A percentile compares a stretch with the other conserved stretches of the same genome.
Conservation (phyloP, 257 asterid species). For the Forsythia viridissima region DNA sequence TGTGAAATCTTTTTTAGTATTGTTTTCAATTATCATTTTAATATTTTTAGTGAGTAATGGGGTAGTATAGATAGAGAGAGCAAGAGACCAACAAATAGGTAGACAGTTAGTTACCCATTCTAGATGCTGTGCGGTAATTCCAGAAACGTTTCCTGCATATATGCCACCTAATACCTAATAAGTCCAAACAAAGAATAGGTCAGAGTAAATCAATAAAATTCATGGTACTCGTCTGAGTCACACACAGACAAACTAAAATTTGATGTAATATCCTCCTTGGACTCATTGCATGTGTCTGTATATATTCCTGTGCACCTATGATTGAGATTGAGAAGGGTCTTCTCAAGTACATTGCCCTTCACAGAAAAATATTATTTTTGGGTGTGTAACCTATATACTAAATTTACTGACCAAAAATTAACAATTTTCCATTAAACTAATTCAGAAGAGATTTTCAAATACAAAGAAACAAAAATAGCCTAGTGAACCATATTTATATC, state of each 20-base stretch:
- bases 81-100: background rate
- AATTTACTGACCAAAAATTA: slow-evolving; percentile 1
- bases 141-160: slow-evolving; percentile 75
- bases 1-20: background rate
- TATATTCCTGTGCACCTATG: background rate
- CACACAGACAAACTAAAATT: background rate
- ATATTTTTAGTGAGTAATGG: background rate
- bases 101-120: slow-evolving; percentile 64
- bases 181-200: slow-evolving; percentile 24
- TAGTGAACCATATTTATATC: background rate
- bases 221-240: background rate
- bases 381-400: background rate
- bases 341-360: background rate
- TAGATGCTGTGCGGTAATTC: slow-evolving; percentile 88
- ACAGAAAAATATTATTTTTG: background rate
- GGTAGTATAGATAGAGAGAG: slow-evolving; percentile 1
- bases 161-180: slow-evolving; percentile 87
- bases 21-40: background rate
- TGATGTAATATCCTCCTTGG: slow-evolving; percentile 8
- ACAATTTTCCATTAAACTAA: background rate
- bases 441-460: slow-evolving; percentile 4
- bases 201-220: slow-evolving; percentile 21
- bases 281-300: background rate
- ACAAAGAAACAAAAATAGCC: background rate
- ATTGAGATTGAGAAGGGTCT: background rate